Evolutionary conservation across 2,329 filamentous ascomycete genomes (phyloP), one percentile per base, ranked within the genome.

Genomic region (Aspergillus ruber): DNA sequence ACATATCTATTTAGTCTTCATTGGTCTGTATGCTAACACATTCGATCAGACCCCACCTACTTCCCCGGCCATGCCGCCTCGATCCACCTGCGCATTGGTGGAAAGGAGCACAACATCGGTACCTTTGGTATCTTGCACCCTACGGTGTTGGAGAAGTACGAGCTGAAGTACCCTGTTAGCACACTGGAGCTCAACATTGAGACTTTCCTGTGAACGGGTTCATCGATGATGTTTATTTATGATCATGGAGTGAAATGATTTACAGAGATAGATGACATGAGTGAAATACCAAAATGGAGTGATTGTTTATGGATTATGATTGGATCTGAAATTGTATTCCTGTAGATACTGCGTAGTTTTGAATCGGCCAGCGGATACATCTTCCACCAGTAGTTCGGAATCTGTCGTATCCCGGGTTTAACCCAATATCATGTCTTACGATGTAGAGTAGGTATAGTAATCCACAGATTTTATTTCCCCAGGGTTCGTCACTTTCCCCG

Each of bases 101-200:
- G 86, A 50, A 86, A 90, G 75, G 80, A 85, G 54, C 74, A 80
- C 51, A 79, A 84, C 45, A 87, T 98, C 61, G 93, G 93, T 61
- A 83, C 88, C 67, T 93, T 98, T 64, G 93, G 93, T 61, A 91
- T 98, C 57, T 71, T 98, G 65, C 91, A 98, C 70, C 94, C 93
- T 39, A 85, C 83, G 5, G 93, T 97, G 55, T 75, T 97, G 62
- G 89, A 95, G 67, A 93, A 94, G 62, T 96, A 93, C 70, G 90
- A 95, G 61, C 77, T 96, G 64, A 88, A 82, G 80, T 89, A 90
- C 76, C 91, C 93, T 38, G 90, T 95, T 60, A 96, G 90, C 73
- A 90, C 88, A 39, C 73, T 98, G 57, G 93, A 98, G 76, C 80
- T 98, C 66, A 95, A 97, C 71, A 81, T 97, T 27, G 91, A 97